Evolutionary conservation across 805 yeast species (phyloP).

Genomic region (Schwanniomyces yamadae): DNA sequence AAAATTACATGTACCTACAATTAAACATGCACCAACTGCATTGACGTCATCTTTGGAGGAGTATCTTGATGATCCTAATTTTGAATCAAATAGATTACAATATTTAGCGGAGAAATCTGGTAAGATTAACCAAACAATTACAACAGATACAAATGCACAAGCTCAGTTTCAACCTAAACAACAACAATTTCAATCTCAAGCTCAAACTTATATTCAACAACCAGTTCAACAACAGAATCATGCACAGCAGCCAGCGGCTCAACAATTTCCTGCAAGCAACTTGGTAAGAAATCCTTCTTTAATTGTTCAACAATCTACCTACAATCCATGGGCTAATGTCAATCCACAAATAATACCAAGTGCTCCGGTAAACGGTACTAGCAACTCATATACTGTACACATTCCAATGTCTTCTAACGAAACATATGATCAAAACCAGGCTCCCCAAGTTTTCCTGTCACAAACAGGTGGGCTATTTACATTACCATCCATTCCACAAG

Average conservation of each 20-base stretch:
- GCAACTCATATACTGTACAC: neutral
- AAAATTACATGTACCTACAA: constrained; percentile 89
- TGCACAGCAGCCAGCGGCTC: neutral
- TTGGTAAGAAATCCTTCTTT: constrained; percentile 21
- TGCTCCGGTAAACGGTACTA: too few relatives aligned
- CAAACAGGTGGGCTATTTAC: constrained; percentile 1
- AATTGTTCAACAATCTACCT: constrained; percentile 37
- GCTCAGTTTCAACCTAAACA: neutral
- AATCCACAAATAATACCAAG: neutral
- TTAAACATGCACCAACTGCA: constrained; percentile 96
- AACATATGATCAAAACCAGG: neutral
- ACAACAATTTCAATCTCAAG: constrained; percentile 5
- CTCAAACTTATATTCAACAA: constrained; percentile 6
- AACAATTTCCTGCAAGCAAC: constrained; percentile 6
- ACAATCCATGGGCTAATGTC: constrained; percentile 39
- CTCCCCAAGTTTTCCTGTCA: neutral
- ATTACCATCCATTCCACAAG: constrained; percentile 11
- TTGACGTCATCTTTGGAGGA: constrained; percentile 83
- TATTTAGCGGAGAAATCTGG: constrained; percentile 66
- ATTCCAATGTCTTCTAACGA: neutral
- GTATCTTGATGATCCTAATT: constrained; percentile 81
- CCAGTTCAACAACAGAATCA: constrained; percentile 1
- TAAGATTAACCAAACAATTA: constrained; percentile 25
- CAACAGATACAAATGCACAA: constrained; percentile 2
- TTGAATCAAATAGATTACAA: constrained; percentile 75